Conservation (phyloP, 106 monocot species). For the Iris macrosiphon region DNA sequence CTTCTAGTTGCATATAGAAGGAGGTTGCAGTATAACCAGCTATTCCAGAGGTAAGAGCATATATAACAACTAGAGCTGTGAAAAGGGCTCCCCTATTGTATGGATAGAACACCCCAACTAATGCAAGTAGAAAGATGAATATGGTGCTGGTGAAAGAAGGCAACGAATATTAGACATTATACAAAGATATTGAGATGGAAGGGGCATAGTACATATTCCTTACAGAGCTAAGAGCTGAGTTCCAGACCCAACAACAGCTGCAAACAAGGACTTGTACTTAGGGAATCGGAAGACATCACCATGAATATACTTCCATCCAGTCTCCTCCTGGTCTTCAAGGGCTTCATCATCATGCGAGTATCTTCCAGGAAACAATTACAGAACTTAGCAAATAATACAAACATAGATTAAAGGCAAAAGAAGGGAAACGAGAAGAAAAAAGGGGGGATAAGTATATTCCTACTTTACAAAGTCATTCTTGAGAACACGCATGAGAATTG, state of each 20-base stretch:
- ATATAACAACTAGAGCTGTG: conserved; percentile 66
- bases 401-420: background rate
- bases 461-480: conserved; percentile 70
- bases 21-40: conserved; percentile 53
- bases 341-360: conserved; percentile 52
- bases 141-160: conserved; percentile 24
- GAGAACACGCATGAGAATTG: conserved; percentile 58
- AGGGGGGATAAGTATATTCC: background rate
- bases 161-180: background rate
- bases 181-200: background rate
- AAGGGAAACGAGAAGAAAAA: background rate
- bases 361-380: conserved; percentile 11
- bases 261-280: conserved; percentile 46
- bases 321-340: conserved; percentile 56
- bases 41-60: conserved; percentile 68
- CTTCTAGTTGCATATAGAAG: conserved; percentile 59
- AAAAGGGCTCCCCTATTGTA: conserved; percentile 65
- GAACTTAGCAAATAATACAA: background rate
- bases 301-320: conserved; percentile 70
- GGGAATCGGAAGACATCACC: conserved; percentile 66
- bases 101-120: conserved; percentile 65
- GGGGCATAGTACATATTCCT: conserved; percentile 5
- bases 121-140: conserved; percentile 59
- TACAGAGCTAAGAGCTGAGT: conserved; percentile 63
- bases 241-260: conserved; percentile 58